Base-by-base conservation (phyloP, 225 moss, liverwort and hornwort species). In the Neckera pumila region DNA sequence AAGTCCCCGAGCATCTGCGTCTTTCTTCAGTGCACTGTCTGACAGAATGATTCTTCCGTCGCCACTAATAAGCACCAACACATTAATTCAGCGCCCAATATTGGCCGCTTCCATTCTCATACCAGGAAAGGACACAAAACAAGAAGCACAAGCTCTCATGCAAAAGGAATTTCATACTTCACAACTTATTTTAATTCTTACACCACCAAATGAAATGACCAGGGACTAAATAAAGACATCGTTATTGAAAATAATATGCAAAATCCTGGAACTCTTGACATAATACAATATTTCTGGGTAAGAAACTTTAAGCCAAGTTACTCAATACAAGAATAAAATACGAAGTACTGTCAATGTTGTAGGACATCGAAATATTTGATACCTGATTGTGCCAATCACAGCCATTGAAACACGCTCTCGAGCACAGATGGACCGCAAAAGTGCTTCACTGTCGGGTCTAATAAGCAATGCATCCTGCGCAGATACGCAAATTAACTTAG, bases 331-430 rank as follows among this genome's bases (percentile, higher is more conserved):
- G 74, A 62, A 78, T 25, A 61, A 40, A 72, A 76, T 45, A n/a
- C 10, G 66, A 58, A n/a, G 25, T 82, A 40, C 12, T 81, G 54
- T 76, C 43, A 84, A 81, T 42, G 34, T 49, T 60, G 26, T 59
- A 64, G 76, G 78, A 89, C 69, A 85, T 77, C 51, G 61, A 49
- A 85, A 81, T 42, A 80, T 60, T 81, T 58, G 79, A 70, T 23
- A 99, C 97, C 98, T 99, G 92, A 99, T 97, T 81, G 85, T 92
- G 79, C 99, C 99, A 87, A 97, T 97, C 42, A 99, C 96, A 83
- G 99, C 99, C 94, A 99, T 96, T 40, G 97, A 99, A 74, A 99
- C 96, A 89, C 97, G 96, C 91, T 99, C 99, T 87, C 97, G 93
- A 62, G 94, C 91, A 91, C 99, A 99, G 84, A 99, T 91, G 49